phyloP scores from a whole-genome alignment of 2,329 filamentous ascomycete species.

The Geosmithia putterillii region DNA sequence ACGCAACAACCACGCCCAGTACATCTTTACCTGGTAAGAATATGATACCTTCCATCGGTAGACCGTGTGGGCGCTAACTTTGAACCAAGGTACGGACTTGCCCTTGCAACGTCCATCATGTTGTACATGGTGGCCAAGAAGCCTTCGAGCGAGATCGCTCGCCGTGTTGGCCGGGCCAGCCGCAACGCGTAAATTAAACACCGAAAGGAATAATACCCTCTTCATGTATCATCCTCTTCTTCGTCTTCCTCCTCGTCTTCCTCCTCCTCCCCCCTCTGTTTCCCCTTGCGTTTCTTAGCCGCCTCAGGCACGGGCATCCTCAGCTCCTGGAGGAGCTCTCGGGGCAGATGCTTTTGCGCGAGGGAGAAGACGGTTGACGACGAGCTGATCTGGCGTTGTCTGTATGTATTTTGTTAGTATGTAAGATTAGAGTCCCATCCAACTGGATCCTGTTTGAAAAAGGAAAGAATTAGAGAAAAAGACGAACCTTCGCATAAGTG shows the following conservation, averaged over 20 bases:
- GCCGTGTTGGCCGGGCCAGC: slow-evolving; percentile 64
- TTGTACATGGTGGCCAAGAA: slow-evolving; percentile 91
- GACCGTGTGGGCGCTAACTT: background rate
- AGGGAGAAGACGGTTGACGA: slow-evolving; percentile 70
- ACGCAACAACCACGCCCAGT: slow-evolving; percentile 93
- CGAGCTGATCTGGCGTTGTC: slow-evolving; percentile 64
- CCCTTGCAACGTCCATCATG: slow-evolving; percentile 82
- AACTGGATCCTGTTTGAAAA: too few relatives aligned
- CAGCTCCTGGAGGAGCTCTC: slow-evolving; percentile 73
- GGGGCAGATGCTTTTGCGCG: slow-evolving; percentile 70
- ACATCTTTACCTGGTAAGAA: slow-evolving; percentile 93
- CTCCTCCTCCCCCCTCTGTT: slow-evolving; percentile 13
- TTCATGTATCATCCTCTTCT: slow-evolving; percentile 17
- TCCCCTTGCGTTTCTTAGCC: slow-evolving; percentile 29
- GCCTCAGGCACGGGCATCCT: slow-evolving; percentile 52
- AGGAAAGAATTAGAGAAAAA: slow-evolving; percentile 9
- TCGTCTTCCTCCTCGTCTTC: slow-evolving; percentile 23
- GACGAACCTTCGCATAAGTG: slow-evolving; percentile 50
- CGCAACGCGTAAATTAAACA: slow-evolving; percentile 12
- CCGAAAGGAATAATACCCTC: slow-evolving; percentile 3
- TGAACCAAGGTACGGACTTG: slow-evolving; percentile 65
- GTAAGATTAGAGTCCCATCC: background rate
- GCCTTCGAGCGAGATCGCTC: slow-evolving; percentile 59
- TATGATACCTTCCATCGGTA: background rate
- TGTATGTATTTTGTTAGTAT: slow-evolving; percentile 24